Evolutionary conservation across 2,329 filamentous ascomycete genomes (phyloP).

Genomic region (Bipolaris zeicola): DNA sequence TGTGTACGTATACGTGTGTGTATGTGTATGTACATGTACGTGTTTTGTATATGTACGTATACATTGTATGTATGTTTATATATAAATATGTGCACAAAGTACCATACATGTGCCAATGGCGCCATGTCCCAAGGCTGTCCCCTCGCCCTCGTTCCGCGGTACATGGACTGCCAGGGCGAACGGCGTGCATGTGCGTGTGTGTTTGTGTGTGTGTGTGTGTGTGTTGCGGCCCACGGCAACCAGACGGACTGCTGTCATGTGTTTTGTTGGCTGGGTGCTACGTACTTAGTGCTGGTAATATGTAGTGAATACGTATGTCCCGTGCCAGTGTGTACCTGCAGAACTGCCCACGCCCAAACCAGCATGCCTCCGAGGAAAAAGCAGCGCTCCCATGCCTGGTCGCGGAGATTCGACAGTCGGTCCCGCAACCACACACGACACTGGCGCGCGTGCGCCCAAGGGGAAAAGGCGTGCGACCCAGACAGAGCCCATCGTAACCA

Average conservation of each 20-base stretch:
- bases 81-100: too few species aligned
- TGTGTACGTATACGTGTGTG: neutral
- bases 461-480: neutral
- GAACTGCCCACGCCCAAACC: slow-evolving; percentile 13
- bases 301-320: neutral
- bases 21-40: neutral
- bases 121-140: neutral
- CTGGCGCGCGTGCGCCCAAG: slow-evolving; percentile 10
- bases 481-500: neutral
- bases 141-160: neutral
- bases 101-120: too few species aligned
- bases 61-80: too few species aligned
- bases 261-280: neutral
- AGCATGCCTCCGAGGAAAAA: slow-evolving; percentile 13
- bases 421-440: slow-evolving; percentile 2
- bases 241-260: slow-evolving; percentile 2
- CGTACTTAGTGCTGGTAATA: neutral
- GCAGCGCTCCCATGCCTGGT: slow-evolving; percentile 15
- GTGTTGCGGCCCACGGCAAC: neutral
- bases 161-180: neutral
- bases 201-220: too few species aligned
- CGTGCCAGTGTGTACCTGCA: slow-evolving; percentile 11
- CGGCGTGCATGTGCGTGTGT: neutral
- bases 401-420: slow-evolving; percentile 3
- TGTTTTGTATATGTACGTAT: too few species aligned